These are phyloP conservation scores for Ustilago loliicola DNA, from an alignment of 1,284 basidiomycete genomes.

Conservation along the genomic window DNA sequence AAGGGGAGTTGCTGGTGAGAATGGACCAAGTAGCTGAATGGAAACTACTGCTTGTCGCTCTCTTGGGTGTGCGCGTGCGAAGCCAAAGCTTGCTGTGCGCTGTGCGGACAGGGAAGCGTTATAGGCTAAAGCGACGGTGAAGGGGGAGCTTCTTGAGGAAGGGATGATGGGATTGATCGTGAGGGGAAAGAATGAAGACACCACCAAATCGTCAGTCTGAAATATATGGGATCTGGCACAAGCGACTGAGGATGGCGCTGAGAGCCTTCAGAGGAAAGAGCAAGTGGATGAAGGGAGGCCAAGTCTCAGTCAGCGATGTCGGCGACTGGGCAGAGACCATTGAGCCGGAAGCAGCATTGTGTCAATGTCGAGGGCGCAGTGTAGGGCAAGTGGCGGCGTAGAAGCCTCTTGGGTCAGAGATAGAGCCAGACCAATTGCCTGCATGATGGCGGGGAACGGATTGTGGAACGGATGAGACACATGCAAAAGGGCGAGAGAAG, in stretches of 20 bases:
- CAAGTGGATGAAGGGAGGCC: background rate
- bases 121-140: conserved; percentile 14
- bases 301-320: conserved; percentile 24
- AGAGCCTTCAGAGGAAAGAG: background rate
- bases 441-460: conserved; percentile 19
- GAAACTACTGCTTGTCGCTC: background rate
- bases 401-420: background rate
- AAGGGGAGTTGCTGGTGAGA: conserved; percentile 3
- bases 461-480: conserved; percentile 29
- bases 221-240: conserved; percentile 31
- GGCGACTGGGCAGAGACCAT: conserved; percentile 13
- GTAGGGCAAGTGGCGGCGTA: background rate
- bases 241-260: conserved; percentile 5
- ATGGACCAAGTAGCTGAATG: background rate
- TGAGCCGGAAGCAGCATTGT: conserved; percentile 1
- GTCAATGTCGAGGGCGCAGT: background rate
- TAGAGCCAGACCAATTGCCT: background rate
- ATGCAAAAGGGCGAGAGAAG: conserved; percentile 13
- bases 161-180: background rate
- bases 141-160: conserved; percentile 10
- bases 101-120: conserved; percentile 24
- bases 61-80: conserved; percentile 21
- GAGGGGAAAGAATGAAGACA: background rate
- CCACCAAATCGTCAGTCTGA: background rate
- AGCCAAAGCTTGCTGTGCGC: conserved; percentile 28